Evolutionary conservation across 495 filamentous ascomycete species (phyloP).

Genomic region (Bombardia bombarda): DNA sequence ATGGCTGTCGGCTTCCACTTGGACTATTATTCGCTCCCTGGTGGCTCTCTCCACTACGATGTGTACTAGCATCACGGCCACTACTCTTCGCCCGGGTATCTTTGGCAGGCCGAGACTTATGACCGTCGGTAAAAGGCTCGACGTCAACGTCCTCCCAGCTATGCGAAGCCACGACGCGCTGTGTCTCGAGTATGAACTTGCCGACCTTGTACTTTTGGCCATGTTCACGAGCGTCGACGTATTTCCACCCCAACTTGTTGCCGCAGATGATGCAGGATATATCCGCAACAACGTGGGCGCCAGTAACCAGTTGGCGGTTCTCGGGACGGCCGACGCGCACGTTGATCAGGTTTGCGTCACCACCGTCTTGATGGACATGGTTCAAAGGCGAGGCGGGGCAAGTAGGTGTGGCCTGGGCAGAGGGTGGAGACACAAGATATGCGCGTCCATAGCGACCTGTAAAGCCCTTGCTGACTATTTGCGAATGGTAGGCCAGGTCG

Average conservation of each 20-base stretch:
- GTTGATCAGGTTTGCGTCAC: constrained; percentile 31
- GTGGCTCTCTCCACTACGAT: neutral
- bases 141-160: constrained; percentile 56
- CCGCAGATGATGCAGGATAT: constrained; percentile 47
- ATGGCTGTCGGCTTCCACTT: too few relatives aligned
- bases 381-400: constrained; percentile 17
- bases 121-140: neutral
- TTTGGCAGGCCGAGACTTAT: too few relatives aligned
- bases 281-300: constrained; percentile 59
- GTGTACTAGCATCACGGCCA: neutral
- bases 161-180: constrained; percentile 55
- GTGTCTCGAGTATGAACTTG: constrained; percentile 91
- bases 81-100: too few relatives aligned
- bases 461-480: constrained; percentile 88
- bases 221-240: constrained; percentile 74
- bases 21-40: neutral
- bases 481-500: constrained; percentile 66
- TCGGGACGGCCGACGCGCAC: constrained; percentile 45
- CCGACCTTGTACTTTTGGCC: constrained; percentile 87
- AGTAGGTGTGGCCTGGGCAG: constrained; percentile 7
- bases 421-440: constrained; percentile 65
- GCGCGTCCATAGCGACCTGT: constrained; percentile 90
- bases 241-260: constrained; percentile 84
- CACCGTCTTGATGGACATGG: constrained; percentile 1
- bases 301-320: constrained; percentile 69